A percentile compares a stretch with the other conserved stretches of the same genome.
phyloP scores from a whole-genome alignment of 2,329 filamentous ascomycete genomes.

The Lecanosticta acicola region DNA sequence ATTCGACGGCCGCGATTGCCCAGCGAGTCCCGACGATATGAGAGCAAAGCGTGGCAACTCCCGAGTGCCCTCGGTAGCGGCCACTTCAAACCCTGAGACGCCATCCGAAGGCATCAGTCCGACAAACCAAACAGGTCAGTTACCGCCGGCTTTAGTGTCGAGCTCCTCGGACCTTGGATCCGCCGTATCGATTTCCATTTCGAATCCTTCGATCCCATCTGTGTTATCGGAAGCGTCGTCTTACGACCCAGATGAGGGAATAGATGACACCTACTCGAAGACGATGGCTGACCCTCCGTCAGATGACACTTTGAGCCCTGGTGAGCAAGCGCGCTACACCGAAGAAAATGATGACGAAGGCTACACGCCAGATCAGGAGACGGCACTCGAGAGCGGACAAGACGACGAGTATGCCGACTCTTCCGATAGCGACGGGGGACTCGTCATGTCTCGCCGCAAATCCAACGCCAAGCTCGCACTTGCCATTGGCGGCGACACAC shows the following conservation, averaged over 20 bases:
- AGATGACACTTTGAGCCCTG: slow-evolving; percentile 33
- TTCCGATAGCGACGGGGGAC: slow-evolving; percentile 35
- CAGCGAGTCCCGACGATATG: slow-evolving; percentile 45
- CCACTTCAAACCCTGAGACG: slow-evolving; percentile 23
- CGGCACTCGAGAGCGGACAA: slow-evolving; percentile 37
- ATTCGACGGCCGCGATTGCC: slow-evolving; percentile 36
- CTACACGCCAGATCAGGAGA: slow-evolving; percentile 30
- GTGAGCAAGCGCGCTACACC: slow-evolving; percentile 9
- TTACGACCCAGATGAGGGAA: slow-evolving; percentile 30
- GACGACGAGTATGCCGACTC: slow-evolving; percentile 38
- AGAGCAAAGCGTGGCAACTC: slow-evolving; percentile 22
- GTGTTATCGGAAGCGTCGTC: slow-evolving; percentile 46
- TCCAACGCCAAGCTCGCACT: slow-evolving; percentile 23
- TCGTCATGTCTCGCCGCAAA: slow-evolving; percentile 35
- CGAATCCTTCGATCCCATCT: slow-evolving; percentile 48
- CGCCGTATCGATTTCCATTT: slow-evolving; percentile 45
- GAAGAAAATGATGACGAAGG: slow-evolving; percentile 28
- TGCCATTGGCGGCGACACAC: slow-evolving; percentile 1
- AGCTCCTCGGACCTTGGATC: slow-evolving; percentile 47
- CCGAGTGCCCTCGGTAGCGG: slow-evolving; percentile 19
- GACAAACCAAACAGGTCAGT: slow-evolving; percentile 26
- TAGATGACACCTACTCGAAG: slow-evolving; percentile 29
- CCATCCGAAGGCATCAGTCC: slow-evolving; percentile 38
- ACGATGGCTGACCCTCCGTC: slow-evolving; percentile 33
- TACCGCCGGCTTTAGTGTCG: slow-evolving; percentile 33